These are phyloP conservation scores for Ganoderma boninense DNA, from an alignment of 1,284 basidiomycete genomes.

Conservation along the genomic window DNA sequence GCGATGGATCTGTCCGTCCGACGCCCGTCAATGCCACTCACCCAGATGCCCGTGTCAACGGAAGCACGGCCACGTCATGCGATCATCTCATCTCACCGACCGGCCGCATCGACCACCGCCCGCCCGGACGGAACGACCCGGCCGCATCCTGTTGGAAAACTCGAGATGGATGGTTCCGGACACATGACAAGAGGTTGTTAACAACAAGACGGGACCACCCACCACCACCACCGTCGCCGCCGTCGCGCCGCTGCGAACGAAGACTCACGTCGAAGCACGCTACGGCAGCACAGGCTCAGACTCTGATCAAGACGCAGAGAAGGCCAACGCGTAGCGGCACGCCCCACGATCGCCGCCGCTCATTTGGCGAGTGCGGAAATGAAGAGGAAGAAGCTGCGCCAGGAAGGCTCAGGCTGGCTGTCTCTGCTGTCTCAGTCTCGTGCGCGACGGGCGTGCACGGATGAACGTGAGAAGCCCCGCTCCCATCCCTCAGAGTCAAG, in stretches of 20 bases:
- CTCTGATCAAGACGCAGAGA: background rate
- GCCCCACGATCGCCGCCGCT: slow-evolving; percentile 2
- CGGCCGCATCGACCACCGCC: background rate
- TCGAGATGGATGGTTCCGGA: background rate
- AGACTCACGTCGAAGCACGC: background rate
- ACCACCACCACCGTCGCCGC: background rate
- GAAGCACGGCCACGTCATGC: background rate
- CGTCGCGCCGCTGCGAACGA: background rate
- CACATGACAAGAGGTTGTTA: background rate
- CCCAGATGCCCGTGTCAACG: background rate
- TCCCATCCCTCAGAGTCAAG: no score
- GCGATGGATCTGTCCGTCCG: slow-evolving; percentile 10
- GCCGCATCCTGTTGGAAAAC: background rate
- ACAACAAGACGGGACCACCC: background rate
- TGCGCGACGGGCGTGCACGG: background rate
- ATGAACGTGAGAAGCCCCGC: slow-evolving; percentile 1
- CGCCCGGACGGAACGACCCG: background rate
- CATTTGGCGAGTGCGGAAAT: slow-evolving; percentile 7
- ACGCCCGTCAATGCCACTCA: background rate
- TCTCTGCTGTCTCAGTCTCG: background rate
- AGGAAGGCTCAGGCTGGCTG: no score
- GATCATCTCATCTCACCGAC: background rate
- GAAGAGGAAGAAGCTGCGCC: background rate
- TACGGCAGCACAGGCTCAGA: background rate
- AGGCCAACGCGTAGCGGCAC: background rate